Evolutionary conservation across 2,329 filamentous ascomycete genomes (phyloP).

Genomic region (Ophiobolus disseminans): DNA sequence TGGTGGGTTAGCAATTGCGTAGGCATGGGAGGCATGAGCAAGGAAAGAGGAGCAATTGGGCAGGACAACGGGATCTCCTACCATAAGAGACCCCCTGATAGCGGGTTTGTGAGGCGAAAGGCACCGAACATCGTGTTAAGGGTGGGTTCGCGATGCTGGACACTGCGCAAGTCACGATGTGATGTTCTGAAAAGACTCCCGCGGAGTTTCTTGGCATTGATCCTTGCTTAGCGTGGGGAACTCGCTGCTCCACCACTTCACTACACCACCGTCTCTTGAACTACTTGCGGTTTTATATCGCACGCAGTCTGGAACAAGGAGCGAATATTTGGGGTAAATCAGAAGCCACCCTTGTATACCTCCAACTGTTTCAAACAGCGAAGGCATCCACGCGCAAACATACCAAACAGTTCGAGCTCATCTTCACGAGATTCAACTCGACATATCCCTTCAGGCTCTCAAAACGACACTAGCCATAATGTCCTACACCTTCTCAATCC

Average conservation of each 20-base stretch:
- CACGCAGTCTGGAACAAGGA: constrained; percentile 4
- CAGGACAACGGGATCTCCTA: constrained; percentile 17
- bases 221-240: constrained; percentile 33
- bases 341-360: too few species aligned
- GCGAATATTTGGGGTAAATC: background rate
- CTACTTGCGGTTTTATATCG: too few species aligned
- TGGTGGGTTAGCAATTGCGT: constrained; percentile 29
- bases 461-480: constrained; percentile 66
- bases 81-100: constrained; percentile 50
- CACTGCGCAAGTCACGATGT: constrained; percentile 17
- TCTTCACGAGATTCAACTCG: too few species aligned
- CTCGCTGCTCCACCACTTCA: constrained; percentile 10
- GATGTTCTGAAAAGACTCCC: constrained; percentile 38
- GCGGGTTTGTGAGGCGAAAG: constrained; percentile 49
- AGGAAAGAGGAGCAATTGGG: background rate
- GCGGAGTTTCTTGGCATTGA: constrained; percentile 40
- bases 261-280: constrained; percentile 3
- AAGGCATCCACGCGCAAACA: background rate
- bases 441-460: too few species aligned
- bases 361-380: too few species aligned
- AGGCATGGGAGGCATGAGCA: too few species aligned
- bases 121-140: constrained; percentile 49
- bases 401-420: background rate
- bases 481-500: constrained; percentile 98
- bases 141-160: constrained; percentile 21